Base-by-base conservation (phyloP, 1,284 basidiomycete species). In the Trichosporon sp. region DNA sequence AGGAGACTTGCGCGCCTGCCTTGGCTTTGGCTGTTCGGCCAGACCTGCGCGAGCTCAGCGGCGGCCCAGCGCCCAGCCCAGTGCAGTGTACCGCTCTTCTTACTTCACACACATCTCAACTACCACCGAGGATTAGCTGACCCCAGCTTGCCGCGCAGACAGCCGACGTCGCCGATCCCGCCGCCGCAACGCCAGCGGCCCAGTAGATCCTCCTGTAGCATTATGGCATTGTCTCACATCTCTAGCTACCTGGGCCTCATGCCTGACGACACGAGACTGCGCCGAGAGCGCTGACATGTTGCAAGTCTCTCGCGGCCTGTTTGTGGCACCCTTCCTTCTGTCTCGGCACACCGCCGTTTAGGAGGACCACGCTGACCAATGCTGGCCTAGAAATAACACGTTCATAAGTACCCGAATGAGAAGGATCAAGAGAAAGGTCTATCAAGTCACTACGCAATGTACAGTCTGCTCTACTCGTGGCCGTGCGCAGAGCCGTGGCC, bases 141-240 rank as follows among this genome's bases (percentile, higher is more conserved):
- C 63, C 13, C 53, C 67, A 68, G 67, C 51, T 47, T 44, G 66
- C 62, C 44, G 66, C 58, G 34, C 35, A 51, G 23, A 63, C 34
- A 25, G 12, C 32, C 15, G 23, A 6, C 18, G n/a, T 44, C 29
- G 35, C 53, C 51, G 44, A n/a, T 11, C 27, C 64, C 29, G 27
- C 53, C 51, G 63, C 62, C 21, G 63, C 38, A 35, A 53, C 42
- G 9, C 51, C 65, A 13, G 31, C 51, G 11, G 38, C 35, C 7
- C 56, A 66, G 53, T 66, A 60, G 35, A 31, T 18, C n/a, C 29
- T 12, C 31, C 25, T 66, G 23, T 38, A 35, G 34, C 53, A 35
- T 58, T 66, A 56, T 60, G 65, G 51, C 56, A 58, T 27, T 53
- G 51, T 58, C 31, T 56, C n/a, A 34, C 65, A 35, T 35, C 51